phyloP scores from a whole-genome alignment of 2,329 filamentous ascomycete species.

The Alternaria alternata region DNA sequence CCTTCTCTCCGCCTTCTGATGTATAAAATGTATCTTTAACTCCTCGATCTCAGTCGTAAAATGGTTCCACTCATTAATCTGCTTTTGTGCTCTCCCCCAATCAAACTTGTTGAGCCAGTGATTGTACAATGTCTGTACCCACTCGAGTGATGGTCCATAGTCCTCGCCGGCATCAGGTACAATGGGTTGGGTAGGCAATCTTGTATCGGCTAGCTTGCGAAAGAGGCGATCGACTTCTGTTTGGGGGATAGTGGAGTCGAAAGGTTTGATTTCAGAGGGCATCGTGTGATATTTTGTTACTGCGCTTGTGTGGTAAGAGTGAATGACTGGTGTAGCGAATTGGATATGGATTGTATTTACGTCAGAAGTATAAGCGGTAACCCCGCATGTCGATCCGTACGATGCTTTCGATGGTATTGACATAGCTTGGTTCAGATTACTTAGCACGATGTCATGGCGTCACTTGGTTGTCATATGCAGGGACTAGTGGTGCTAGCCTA shows the following conservation, averaged over 20 bases:
- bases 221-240: conserved; percentile 49
- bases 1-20: conserved; percentile 41
- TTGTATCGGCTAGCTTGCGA: conserved; percentile 47
- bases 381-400: not conserved
- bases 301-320: not conserved
- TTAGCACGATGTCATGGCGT: not conserved
- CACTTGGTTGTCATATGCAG: not conserved
- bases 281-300: not conserved
- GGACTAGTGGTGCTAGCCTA: not conserved
- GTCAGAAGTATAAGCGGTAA: not conserved
- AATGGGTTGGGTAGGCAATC: conserved; percentile 44
- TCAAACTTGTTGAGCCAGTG: conserved; percentile 47
- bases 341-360: not conserved
- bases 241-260: conserved; percentile 45
- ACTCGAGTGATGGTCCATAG: conserved; percentile 46
- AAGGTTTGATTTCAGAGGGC: conserved; percentile 40
- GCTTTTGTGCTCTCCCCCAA: conserved; percentile 43
- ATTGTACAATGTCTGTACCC: conserved; percentile 46
- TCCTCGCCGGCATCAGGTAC: conserved; percentile 48
- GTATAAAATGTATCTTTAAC: conserved; percentile 52
- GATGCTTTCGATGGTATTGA: not conserved
- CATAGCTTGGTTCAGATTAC: not conserved
- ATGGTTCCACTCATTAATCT: conserved; percentile 47
- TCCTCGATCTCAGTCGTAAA: conserved; percentile 48
- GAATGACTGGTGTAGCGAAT: not conserved